Evolutionary conservation across 2,329 filamentous ascomycete genomes (phyloP).

Genomic region (Clarireedia sp.): DNA sequence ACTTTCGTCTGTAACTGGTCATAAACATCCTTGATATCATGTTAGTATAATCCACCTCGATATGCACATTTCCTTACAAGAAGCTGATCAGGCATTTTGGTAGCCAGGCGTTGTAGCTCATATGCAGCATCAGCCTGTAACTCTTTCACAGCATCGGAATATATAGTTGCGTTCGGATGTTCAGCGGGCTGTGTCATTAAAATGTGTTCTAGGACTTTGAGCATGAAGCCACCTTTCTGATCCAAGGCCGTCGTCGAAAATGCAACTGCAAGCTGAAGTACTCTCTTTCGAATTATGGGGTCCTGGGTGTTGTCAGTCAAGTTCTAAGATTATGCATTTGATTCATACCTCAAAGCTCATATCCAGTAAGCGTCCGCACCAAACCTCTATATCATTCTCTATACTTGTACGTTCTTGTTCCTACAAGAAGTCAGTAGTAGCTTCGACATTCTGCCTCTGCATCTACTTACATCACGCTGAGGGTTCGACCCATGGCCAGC

Average conservation of each 20-base stretch:
- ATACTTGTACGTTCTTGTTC: conserved; percentile 48
- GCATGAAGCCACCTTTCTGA: conserved; percentile 70
- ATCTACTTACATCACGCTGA: conserved; percentile 32
- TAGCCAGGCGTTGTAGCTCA: conserved; percentile 80
- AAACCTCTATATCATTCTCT: conserved; percentile 58
- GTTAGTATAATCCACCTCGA: conserved; percentile 5
- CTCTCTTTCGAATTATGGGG: conserved; percentile 72
- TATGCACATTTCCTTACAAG: conserved; percentile 35
- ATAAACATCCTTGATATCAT: conserved; percentile 57
- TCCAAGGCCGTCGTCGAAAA: conserved; percentile 76
- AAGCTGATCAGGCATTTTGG: conserved; percentile 86
- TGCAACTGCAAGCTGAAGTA: conserved; percentile 74
- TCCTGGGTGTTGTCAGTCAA: conserved; percentile 39
- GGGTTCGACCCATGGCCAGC: conserved; percentile 42
- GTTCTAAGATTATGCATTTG: background rate
- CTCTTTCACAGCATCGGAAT: conserved; percentile 84
- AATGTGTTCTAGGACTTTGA: conserved; percentile 86
- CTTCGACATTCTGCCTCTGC: conserved; percentile 10
- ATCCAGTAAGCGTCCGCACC: conserved; percentile 64
- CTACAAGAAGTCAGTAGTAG: conserved; percentile 15
- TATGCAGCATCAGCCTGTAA: conserved; percentile 77
- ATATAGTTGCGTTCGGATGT: conserved; percentile 61
- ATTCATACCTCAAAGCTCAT: conserved; percentile 53
- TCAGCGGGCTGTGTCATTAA: conserved; percentile 73
- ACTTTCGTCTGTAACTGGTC: conserved; percentile 78